These are phyloP conservation scores for Begonia masoniana DNA, from an alignment of 306 rosid genomes.

Conservation along the genomic window DNA sequence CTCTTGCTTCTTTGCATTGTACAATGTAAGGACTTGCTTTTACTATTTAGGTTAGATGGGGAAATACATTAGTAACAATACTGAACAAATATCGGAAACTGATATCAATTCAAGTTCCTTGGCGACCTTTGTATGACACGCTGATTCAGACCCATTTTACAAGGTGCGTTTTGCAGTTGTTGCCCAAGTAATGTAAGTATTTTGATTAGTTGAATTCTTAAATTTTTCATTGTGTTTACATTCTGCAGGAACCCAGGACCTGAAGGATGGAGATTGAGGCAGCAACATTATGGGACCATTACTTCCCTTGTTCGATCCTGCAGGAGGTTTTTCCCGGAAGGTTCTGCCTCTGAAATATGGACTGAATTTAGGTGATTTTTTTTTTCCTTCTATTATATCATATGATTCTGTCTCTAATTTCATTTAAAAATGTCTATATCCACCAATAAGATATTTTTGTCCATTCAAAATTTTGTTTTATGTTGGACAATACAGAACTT, in stretches of 20 bases:
- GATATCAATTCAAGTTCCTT: slow-evolving; percentile 50
- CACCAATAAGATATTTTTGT: slow-evolving; percentile 13
- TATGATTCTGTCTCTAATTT: no score
- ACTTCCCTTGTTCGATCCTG: slow-evolving; percentile 95
- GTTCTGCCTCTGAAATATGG: slow-evolving; percentile 97
- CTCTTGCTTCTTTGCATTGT: slow-evolving; percentile 4
- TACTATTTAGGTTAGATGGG: slow-evolving; percentile 94
- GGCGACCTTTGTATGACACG: slow-evolving; percentile 87
- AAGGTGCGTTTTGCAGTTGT: slow-evolving; percentile 34
- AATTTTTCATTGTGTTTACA: neutral
- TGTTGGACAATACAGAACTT: no score
- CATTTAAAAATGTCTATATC: neutral
- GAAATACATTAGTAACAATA: slow-evolving; percentile 68
- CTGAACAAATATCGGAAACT: slow-evolving; percentile 78
- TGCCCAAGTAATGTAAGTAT: neutral
- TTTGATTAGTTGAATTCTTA: no score
- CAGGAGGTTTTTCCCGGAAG: slow-evolving; percentile 82
- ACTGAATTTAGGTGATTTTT: slow-evolving; percentile 77
- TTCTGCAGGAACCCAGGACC: slow-evolving; percentile 87
- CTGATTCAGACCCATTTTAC: slow-evolving; percentile 78
- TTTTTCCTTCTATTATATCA: neutral
- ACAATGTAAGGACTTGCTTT: slow-evolving; percentile 23
- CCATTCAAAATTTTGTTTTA: neutral
- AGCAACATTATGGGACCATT: slow-evolving; percentile 75
- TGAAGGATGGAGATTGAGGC: slow-evolving; percentile 96